Conservation (phyloP, 2,329 filamentous ascomycete species). For the Emergomyces orientalis region DNA sequence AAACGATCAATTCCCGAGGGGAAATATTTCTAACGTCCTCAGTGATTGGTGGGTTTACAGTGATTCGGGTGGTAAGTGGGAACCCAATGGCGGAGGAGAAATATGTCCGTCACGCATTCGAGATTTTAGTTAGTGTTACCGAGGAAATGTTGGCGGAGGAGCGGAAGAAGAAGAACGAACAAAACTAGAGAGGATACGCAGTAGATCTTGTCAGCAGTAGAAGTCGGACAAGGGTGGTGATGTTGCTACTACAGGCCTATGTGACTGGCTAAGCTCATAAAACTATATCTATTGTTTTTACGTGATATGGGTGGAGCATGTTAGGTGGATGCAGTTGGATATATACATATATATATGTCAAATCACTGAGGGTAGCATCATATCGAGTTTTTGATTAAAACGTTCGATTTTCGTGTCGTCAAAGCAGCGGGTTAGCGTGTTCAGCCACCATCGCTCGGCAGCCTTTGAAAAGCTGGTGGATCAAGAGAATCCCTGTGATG, state of each 20-base stretch:
- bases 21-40: constrained; percentile 77
- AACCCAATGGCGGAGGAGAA: constrained; percentile 61
- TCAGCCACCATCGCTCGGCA: too few species aligned
- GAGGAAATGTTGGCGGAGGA: constrained; percentile 42
- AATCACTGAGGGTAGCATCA: too few species aligned
- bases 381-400: too few species aligned
- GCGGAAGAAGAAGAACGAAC: neutral
- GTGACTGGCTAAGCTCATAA: neutral
- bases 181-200: neutral
- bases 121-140: constrained; percentile 56
- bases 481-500: too few species aligned
- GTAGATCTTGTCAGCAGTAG: neutral
- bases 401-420: too few species aligned
- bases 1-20: constrained; percentile 61
- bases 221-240: neutral
- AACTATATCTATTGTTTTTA: too few species aligned
- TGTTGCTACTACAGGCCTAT: neutral
- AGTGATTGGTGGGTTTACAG: constrained; percentile 61
- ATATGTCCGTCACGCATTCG: constrained; percentile 64
- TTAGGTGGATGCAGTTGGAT: too few species aligned
- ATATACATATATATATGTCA: too few species aligned
- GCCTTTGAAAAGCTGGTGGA: too few species aligned
- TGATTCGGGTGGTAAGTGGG: constrained; percentile 71
- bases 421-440: too few species aligned
- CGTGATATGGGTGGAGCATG: too few species aligned